Evolutionary conservation across 2,329 filamentous ascomycete species (phyloP), one percentile per base, ranked within the genome.

Genomic region (Dactylonectria macrodidyma): DNA sequence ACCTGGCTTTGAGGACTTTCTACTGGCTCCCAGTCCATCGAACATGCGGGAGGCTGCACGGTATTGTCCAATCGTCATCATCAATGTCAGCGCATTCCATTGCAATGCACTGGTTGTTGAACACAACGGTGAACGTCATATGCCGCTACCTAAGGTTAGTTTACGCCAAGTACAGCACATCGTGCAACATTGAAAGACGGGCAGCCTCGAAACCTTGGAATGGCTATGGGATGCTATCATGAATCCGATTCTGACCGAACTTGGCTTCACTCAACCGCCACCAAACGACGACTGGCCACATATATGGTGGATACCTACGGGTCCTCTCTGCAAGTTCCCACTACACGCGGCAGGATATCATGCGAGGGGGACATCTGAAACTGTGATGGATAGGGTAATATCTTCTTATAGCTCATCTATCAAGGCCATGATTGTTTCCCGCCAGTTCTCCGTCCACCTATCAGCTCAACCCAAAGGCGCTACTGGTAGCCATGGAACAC

Each of bases 371-470:
- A 72, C 69, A 3, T 34, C 41, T 0, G 61, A 78, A 10, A 78
- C 77, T 0, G 77, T 77, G 0, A 48, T 83, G 1, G 78, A 82
- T 54, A 67, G 78, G 48, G 80, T 79, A 2, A 74, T 83, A 3
- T 84, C 81, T 3, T 83, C 81, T 0, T 84, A 83, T 59, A 75
- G 64, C 22, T 70, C 76, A 0, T 81, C 81, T 4, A 58, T 83
- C 33, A 79, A 76, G 65, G 65, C 78, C 1, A 34, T 83, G 2
- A 68, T 80, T 26, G 58, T 76, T 14, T 67, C 64, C 16, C 76
- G 58, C 6, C 51, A 55, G 16, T 10, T 33, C 14, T 36, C 22
- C 16, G 5, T n/a, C n/a, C 2, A 44, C 7, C 7, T 7, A n/a
- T n/a, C 14, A 9, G 41, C 10, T n/a, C 11, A 41, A 44, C 41